Evolutionary conservation across 768 basidiomycete genomes (phyloP).

Genomic region (Hemileccinum rubropunctum): DNA sequence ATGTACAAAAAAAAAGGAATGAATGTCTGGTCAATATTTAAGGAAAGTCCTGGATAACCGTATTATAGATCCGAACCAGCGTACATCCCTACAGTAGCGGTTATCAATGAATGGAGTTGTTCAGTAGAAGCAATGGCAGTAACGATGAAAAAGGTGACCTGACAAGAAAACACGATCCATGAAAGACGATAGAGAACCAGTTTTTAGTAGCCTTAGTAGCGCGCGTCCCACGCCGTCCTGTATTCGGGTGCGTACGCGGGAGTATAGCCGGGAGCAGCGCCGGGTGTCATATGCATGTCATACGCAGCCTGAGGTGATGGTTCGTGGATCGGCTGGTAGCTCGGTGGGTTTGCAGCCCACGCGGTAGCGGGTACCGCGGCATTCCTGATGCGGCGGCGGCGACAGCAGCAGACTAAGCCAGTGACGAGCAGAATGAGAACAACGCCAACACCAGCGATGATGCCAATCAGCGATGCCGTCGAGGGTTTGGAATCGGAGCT

Average conservation of each 20-base stretch:
- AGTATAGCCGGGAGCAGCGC: constrained; percentile 10
- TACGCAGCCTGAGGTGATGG: constrained; percentile 29
- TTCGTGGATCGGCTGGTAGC: constrained; percentile 24
- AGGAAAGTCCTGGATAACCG: not conserved
- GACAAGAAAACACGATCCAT: not conserved
- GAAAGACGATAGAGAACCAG: not conserved
- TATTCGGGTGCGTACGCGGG: constrained; percentile 15
- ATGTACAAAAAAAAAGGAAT: too few relatives aligned
- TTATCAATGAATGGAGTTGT: not conserved
- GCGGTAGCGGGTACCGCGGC: not conserved
- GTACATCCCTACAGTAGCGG: not conserved
- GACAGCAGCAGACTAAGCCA: constrained; percentile 3
- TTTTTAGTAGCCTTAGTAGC: not conserved
- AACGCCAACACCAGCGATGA: constrained; percentile 11
- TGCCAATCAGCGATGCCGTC: constrained; percentile 12
- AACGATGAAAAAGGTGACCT: not conserved
- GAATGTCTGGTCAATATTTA: too few relatives aligned
- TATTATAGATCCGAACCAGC: not conserved
- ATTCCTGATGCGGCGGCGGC: constrained; percentile 14
- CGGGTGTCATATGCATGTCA: constrained; percentile 24
- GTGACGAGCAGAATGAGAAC: constrained; percentile 4
- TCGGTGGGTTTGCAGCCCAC: constrained; percentile 7
- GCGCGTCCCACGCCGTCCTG: constrained; percentile 27
- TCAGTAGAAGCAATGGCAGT: not conserved
- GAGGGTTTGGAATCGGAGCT: constrained; percentile 24